Conservation (phyloP, 805 yeast genomes). For the Kodamaea sagamina region DNA sequence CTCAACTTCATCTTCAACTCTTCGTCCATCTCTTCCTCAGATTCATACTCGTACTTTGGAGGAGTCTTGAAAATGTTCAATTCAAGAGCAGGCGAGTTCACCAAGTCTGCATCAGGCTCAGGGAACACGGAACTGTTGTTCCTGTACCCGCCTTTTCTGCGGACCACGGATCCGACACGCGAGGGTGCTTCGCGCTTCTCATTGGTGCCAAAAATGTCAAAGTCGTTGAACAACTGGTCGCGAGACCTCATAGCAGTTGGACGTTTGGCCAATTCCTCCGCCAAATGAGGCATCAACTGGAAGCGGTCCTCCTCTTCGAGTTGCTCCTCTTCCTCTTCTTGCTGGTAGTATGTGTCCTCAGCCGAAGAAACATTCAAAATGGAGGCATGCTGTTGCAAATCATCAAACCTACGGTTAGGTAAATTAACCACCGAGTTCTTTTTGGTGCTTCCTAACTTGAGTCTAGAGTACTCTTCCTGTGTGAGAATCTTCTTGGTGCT, state of each 20-base stretch:
- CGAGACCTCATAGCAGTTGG: constrained; percentile 32
- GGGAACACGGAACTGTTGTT: constrained; percentile 24
- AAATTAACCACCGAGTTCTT: constrained; percentile 31
- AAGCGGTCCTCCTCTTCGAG: constrained; percentile 1
- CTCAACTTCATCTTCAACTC: constrained; percentile 16
- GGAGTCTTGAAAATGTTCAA: constrained; percentile 30
- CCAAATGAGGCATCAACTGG: constrained; percentile 36
- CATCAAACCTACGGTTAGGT: constrained; percentile 28
- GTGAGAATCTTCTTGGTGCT: constrained; percentile 38
- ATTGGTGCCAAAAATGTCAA: constrained; percentile 19
- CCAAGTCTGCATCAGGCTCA: constrained; percentile 28
- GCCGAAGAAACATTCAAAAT: constrained; percentile 27
- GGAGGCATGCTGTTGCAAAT: constrained; percentile 36
- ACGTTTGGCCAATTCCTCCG: constrained; percentile 34
- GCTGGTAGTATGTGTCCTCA: constrained; percentile 15
- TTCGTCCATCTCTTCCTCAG: constrained; percentile 12
- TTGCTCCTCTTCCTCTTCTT: constrained; percentile 7
- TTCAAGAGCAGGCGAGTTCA: constrained; percentile 18
- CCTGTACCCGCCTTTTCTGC: constrained; percentile 2
- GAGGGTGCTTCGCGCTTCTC: constrained; percentile 10
- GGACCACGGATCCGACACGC: constrained; percentile 16
- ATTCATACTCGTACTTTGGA: constrained; percentile 17
- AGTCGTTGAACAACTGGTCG: constrained; percentile 33
- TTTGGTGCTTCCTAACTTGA: constrained; percentile 31
- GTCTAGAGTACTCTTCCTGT: constrained; percentile 41